These are phyloP conservation scores for Cytospora leucostoma DNA, from an alignment of 2,329 filamentous ascomycete species.

Conservation along the genomic window DNA sequence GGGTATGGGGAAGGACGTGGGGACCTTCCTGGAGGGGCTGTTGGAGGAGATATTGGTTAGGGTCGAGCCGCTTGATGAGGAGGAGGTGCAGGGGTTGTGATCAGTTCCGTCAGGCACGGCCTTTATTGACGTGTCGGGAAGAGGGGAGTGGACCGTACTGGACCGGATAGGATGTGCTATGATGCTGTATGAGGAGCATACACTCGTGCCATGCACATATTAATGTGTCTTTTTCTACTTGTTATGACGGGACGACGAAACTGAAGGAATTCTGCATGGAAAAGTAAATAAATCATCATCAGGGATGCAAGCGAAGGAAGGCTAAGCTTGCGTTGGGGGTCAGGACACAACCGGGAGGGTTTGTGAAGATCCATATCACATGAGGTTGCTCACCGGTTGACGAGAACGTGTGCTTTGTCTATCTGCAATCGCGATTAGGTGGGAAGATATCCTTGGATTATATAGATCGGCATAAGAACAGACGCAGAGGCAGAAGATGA, in stretches of 20 bases:
- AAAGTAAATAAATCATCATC: not conserved
- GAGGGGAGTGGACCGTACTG: not conserved
- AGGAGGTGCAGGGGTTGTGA: constrained; percentile 47
- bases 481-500: no score
- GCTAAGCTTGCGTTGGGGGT: not conserved
- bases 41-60: constrained; percentile 91
- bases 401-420: not conserved
- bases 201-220: not conserved
- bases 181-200: not conserved
- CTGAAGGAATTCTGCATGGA: not conserved
- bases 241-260: not conserved
- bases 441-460: no score
- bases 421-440: not conserved
- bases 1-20: constrained; percentile 89
- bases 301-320: not conserved
- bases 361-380: not conserved
- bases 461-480: no score
- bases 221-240: not conserved
- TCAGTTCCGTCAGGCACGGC: not conserved
- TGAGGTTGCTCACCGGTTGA: not conserved
- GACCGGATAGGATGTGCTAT: not conserved
- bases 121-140: not conserved
- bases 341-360: not conserved
- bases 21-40: constrained; percentile 86
- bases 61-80: constrained; percentile 83